Conservation (phyloP, 2,329 filamentous ascomycete genomes). For the Cordyceps javanica region DNA sequence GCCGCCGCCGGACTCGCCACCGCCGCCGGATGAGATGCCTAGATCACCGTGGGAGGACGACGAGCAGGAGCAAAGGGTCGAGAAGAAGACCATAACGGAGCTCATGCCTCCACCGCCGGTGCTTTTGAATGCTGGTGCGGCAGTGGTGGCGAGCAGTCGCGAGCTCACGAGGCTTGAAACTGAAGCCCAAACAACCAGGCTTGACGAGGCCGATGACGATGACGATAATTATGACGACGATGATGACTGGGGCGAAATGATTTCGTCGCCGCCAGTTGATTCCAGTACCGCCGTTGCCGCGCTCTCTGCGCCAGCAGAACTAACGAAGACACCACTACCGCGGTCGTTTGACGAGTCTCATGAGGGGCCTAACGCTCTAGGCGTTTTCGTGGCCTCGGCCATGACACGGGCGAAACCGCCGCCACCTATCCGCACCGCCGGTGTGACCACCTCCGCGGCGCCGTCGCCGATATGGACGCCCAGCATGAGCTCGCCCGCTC, state of each 20-base stretch:
- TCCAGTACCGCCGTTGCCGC: background rate
- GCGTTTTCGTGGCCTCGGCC: background rate
- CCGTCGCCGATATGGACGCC: constrained; percentile 6
- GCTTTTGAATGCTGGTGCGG: background rate
- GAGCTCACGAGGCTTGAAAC: background rate
- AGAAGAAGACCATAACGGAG: constrained; percentile 17
- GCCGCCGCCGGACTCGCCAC: background rate
- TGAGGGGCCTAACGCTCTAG: background rate
- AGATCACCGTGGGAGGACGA: constrained; percentile 10
- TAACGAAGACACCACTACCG: background rate
- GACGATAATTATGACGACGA: constrained; percentile 37
- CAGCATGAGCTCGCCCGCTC: background rate
- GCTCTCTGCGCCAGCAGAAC: background rate
- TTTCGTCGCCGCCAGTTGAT: constrained; percentile 28
- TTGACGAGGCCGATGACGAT: background rate
- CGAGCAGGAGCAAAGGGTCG: background rate
- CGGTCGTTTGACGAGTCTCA: background rate
- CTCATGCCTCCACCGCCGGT: constrained; percentile 7
- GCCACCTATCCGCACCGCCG: background rate
- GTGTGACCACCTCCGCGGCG: background rate
- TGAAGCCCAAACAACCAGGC: background rate
- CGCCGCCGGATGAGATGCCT: background rate
- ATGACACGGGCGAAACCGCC: background rate
- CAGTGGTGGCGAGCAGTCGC: background rate
- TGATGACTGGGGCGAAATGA: constrained; percentile 58